Base-by-base conservation (phyloP, 2,329 filamentous ascomycete species). In the Aspergillus costaricaensis region DNA sequence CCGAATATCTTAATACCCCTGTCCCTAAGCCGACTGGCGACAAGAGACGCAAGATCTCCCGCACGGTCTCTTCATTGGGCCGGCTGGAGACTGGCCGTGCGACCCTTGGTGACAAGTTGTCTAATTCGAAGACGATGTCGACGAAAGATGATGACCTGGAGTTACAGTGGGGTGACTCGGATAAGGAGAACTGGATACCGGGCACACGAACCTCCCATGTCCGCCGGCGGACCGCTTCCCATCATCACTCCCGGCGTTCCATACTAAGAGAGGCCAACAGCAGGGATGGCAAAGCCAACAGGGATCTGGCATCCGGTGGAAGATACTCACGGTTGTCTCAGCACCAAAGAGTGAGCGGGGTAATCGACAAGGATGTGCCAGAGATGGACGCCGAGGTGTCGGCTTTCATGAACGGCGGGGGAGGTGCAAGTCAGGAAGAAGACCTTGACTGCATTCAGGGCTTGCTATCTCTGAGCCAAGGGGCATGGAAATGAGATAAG, bases 391-490 rank as follows among this genome's bases (percentile, higher is more conserved):
- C 84, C 4, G 90, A 95, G 54, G 83, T 94, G 47, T 86, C 89
- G 63, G 82, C 81, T 3, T 93, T 94, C 75, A 93, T 95, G 88
- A 86, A 63, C 86, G 85, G 71, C 52, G 72, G 64, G 62, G 71
- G 65, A 5, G 67, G 68, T 27, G 88, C 86, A 8, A 88, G 88
- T 72, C 91, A 92, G 76, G 88, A 87, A 73, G 86, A 88, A 59
- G 94, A 97, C 72, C 82, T 96, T 74, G 92, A 96, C 72, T 96
- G 92, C 71, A 89, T 96, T 50, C 91, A 94, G 57, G 92, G 92
- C n/a, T 78, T 98, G 65, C 76, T 97, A 64, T 94, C 91, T 54
- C 82, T 98, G 49, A 96, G 92, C 70, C 91, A 96, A 77, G 94
- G 93, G n/a, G 91, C 91, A 71, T 97, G 93, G 92, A 85, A 86